Evolutionary conservation across 371 early-diverging fungal species (phyloP), one percentile per base, ranked within the genome.

Genomic region (Mucor racemosus): DNA sequence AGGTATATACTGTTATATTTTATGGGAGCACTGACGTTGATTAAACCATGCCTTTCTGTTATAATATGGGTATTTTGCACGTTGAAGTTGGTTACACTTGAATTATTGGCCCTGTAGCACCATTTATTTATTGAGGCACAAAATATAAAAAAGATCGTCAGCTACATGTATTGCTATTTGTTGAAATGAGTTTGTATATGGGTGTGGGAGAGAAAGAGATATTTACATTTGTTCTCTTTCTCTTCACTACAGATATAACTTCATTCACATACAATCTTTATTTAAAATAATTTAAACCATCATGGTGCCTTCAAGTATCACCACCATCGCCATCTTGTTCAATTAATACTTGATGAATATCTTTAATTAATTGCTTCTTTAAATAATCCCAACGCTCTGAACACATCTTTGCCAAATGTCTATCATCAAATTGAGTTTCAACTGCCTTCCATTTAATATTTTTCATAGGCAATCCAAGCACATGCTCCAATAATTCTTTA

Each of bases 371-470:
- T 36, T 67, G 65, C 35, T 50, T 62, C 34, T 67, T 67, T 44
- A 72, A 19, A 46, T 31, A 65, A 17, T 67, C 58, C 72, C 72
- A 72, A 6, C 72, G 60, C 21, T 72, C 64, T n/a, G 46, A 21
- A 46, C 72, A 72, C 60, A 65, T 64, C 35, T 60, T 68, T 5
- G 68, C 65, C 33, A 64, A 50, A 48, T 72, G 72, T 61, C 68
- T 67, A 26, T 60, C 65, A 14, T 58, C 54, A 53, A 72, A 72
- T 19, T 48, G 60, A 17, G 38, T 21, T 40, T 72, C 68, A 10
- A 65, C 15, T 13, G 62, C 62, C 31, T 72, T 65, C 72, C 72
- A 72, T 81, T 88, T 48, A 85, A 67, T n/a, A 48, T 67, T 42
- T 17, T 61, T 67, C 7, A 44, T 14, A 33, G 62, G 62, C 26